Percentiles rank a stretch among this genome's conserved stretches.
These are phyloP conservation scores for Arthrobotrys megalospora DNA, from an alignment of 2,329 filamentous ascomycete species.

Conservation along the genomic window DNA sequence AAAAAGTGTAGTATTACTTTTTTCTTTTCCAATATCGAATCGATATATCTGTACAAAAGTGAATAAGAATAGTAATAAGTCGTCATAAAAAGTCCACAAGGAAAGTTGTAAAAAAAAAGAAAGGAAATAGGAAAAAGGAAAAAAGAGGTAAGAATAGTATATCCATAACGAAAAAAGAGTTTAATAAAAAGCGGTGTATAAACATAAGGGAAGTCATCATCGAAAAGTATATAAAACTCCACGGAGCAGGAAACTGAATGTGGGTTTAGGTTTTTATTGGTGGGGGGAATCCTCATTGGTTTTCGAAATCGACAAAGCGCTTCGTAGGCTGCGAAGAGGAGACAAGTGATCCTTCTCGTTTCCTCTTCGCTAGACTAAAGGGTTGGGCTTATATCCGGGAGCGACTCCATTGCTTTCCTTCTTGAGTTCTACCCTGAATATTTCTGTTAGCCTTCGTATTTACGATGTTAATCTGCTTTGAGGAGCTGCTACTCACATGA, in stretches of 20 bases:
- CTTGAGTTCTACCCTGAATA: slow-evolving; percentile 54
- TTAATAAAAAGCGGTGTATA: slow-evolving; percentile 7
- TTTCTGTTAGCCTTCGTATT: slow-evolving; percentile 13
- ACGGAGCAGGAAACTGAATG: background rate
- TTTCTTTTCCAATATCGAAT: slow-evolving; percentile 10
- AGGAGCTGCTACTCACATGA: slow-evolving; percentile 35
- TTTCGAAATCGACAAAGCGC: slow-evolving; percentile 57
- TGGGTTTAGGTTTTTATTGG: background rate
- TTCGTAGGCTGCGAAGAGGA: slow-evolving; percentile 60
- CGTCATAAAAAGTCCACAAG: slow-evolving; percentile 15
- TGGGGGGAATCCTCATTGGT: slow-evolving; percentile 38
- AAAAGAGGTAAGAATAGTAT: slow-evolving; percentile 12
- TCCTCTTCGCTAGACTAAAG: slow-evolving; percentile 62
- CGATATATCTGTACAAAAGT: slow-evolving; percentile 28
- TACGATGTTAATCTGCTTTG: background rate
- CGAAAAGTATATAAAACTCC: slow-evolving; percentile 2
- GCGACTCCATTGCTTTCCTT: slow-evolving; percentile 61
- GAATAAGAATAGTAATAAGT: slow-evolving; percentile 3
- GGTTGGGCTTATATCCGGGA: slow-evolving; percentile 58
- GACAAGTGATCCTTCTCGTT: slow-evolving; percentile 61
- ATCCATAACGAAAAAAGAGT: slow-evolving; percentile 12
- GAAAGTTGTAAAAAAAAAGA: background rate
- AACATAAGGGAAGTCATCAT: slow-evolving; percentile 16
- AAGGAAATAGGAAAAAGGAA: slow-evolving; percentile 15
- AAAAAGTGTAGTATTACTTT: slow-evolving; percentile 17